phyloP scores from a whole-genome alignment of 768 basidiomycete genomes.

The Chalciporus sphaerocephalus region DNA sequence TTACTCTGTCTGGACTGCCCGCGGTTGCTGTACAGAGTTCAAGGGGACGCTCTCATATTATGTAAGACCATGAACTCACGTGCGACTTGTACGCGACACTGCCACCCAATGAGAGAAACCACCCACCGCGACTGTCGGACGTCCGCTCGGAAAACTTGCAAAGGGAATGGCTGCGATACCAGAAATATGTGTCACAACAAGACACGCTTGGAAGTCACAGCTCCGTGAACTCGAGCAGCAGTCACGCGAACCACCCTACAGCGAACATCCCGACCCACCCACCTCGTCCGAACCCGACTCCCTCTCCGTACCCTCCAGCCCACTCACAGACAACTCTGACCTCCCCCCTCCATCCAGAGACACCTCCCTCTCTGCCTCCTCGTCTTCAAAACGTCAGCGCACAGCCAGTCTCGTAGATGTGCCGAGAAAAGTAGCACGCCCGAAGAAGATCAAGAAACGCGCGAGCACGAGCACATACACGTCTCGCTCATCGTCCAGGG shows the following conservation, averaged over 20 bases:
- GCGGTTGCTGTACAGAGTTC: too few species aligned
- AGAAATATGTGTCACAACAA: conserved; percentile 28
- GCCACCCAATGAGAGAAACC: not conserved
- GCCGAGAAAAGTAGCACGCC: conserved; percentile 4
- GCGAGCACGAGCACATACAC: conserved; percentile 18
- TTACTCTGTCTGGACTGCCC: too few species aligned
- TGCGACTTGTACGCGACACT: not conserved
- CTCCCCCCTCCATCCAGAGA: conserved; percentile 16
- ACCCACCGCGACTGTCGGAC: not conserved
- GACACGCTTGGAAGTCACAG: conserved; percentile 27
- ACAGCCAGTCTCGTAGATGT: conserved; percentile 6
- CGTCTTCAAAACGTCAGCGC: conserved; percentile 25
- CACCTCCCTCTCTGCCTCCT: conserved; percentile 22
- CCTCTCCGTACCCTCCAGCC: conserved; percentile 16
- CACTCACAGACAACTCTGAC: conserved; percentile 22
- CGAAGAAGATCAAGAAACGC: conserved; percentile 27
- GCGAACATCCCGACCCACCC: conserved; percentile 8
- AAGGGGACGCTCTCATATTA: too few species aligned
- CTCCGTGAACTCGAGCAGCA: conserved; percentile 12
- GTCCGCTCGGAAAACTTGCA: not conserved
- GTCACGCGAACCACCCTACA: not conserved
- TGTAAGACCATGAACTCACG: not conserved
- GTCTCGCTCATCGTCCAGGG: conserved; percentile 40
- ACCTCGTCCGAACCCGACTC: conserved; percentile 20
- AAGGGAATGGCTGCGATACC: conserved; percentile 14